phyloP scores from a whole-genome alignment of 1,139 yeast species.

The Blastobotrys petasosporus region DNA sequence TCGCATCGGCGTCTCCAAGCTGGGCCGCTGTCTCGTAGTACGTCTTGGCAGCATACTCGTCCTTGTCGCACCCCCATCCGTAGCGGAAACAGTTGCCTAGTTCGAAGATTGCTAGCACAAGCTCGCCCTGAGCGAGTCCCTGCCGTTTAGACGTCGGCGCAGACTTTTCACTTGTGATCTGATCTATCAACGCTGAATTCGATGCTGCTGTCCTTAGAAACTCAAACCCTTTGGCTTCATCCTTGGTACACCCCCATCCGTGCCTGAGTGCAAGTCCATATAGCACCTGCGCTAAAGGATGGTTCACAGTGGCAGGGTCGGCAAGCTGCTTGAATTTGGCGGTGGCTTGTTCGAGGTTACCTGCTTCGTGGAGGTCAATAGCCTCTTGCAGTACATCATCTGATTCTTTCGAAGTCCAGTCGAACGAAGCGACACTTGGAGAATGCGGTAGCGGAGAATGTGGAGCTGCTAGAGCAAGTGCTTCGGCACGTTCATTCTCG shows the following conservation, averaged over 20 bases:
- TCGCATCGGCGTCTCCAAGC: conserved; percentile 35
- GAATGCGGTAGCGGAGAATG: not conserved
- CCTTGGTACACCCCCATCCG: conserved; percentile 32
- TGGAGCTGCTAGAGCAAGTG: conserved; percentile 6
- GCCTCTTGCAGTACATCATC: conserved; percentile 27
- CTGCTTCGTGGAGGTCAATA: conserved; percentile 30
- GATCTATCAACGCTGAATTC: conserved; percentile 24
- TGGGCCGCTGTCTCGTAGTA: conserved; percentile 34
- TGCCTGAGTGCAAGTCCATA: conserved; percentile 33
- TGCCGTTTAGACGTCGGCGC: conserved; percentile 2
- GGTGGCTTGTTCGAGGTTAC: conserved; percentile 24
- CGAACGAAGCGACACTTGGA: not conserved
- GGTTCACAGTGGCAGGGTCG: conserved; percentile 21
- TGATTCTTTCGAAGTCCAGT: conserved; percentile 12
- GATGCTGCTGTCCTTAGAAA: conserved; percentile 29
- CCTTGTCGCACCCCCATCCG: conserved; percentile 34
- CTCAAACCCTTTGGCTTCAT: conserved; percentile 26
- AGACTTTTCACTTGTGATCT: conserved; percentile 10
- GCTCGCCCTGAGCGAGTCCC: conserved; percentile 27
- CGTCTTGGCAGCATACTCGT: conserved; percentile 27
- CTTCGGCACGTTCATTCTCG: conserved; percentile 10
- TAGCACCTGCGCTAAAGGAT: conserved; percentile 32
- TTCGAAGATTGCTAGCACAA: conserved; percentile 32
- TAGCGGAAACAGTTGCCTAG: conserved; percentile 33
- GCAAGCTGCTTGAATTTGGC: conserved; percentile 24